Evolutionary conservation across 2,329 filamentous ascomycete genomes (phyloP), one percentile per base, ranked within the genome.

Genomic region (Cryphonectria parasitica): DNA sequence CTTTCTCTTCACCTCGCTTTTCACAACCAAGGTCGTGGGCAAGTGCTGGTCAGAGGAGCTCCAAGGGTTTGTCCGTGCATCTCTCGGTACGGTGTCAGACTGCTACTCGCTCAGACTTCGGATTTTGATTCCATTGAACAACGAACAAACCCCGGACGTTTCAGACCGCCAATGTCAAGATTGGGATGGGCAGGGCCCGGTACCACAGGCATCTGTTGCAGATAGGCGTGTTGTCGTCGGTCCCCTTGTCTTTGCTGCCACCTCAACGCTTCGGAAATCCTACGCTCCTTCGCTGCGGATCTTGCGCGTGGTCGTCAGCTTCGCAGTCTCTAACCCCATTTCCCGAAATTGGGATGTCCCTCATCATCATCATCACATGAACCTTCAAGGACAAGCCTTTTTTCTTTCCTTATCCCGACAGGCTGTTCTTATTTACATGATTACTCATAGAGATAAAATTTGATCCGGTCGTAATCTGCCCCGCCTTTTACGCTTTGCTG

Each of bases 331-430:
- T 7, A 49, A 10, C 8, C 41, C 49, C 49, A 25, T 13, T 17
- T 58, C 25, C 54, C 54, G 54, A 58, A 28, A 58, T 58, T 58
- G 54, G 54, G 54, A 58, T 58, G 17, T 58, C 54, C 54, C 25
- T 58, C 17, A 15, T 28, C 54, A 58, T 28, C 6, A 28, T 2
- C 13, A 34, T 31, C 54, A 31, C 25, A 58, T 58, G 45, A 49
- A 11, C 45, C 45, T 7, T 49, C 45, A 3, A 19, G 8, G 7
- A 49, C 22, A 49, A 49, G 19, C 45, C 45, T 49, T 49, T 49
- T 49, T 49, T n/a, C 22, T n/a, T 22, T 17, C 17, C 22, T 45
- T 45, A n/a, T n/a, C 7, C 45, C 19, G 45, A n/a, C 17, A n/a
- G 17, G 5, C 19, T 19, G 19, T 2, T 22, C 22, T 22, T 45